Conservation (phyloP, 768 basidiomycete genomes). For the Amanita polypyramis region DNA sequence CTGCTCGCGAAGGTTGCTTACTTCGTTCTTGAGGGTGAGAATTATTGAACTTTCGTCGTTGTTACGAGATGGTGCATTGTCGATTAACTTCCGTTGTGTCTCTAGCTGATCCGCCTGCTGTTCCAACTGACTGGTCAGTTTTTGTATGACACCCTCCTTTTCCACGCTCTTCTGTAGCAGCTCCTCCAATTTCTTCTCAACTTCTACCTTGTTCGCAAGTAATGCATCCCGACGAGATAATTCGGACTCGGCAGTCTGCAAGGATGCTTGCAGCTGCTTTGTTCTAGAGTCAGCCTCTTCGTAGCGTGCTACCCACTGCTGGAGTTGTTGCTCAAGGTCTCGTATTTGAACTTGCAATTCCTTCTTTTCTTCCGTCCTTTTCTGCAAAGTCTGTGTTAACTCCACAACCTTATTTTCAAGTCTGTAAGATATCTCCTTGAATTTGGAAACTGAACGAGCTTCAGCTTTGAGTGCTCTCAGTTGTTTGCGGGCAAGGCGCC, state of each 20-base stretch:
- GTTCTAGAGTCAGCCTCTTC: constrained; percentile 75
- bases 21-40: constrained; percentile 82
- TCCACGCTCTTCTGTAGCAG: constrained; percentile 61
- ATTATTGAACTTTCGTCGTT: constrained; percentile 85
- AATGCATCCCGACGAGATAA: constrained; percentile 64
- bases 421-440: constrained; percentile 96
- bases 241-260: constrained; percentile 65
- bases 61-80: constrained; percentile 50
- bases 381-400: constrained; percentile 89
- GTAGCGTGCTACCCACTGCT: constrained; percentile 76
- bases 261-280: constrained; percentile 59
- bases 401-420: constrained; percentile 99
- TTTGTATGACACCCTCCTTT: constrained; percentile 77
- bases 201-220: constrained; percentile 61
- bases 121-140: constrained; percentile 68
- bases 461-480: constrained; percentile 78
- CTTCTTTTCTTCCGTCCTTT: constrained; percentile 85
- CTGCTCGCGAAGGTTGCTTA: constrained; percentile 87
- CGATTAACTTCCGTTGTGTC: constrained; percentile 59
- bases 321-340: constrained; percentile 78
- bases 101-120: constrained; percentile 71
- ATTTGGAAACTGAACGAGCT: constrained; percentile 94
- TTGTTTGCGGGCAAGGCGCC: constrained; percentile 78
- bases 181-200: constrained; percentile 77
- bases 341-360: constrained; percentile 65